Evolutionary conservation across 2,329 filamentous ascomycete species (phyloP), one percentile per base, ranked within the genome.

Genomic region (Fusarium xylarioides): DNA sequence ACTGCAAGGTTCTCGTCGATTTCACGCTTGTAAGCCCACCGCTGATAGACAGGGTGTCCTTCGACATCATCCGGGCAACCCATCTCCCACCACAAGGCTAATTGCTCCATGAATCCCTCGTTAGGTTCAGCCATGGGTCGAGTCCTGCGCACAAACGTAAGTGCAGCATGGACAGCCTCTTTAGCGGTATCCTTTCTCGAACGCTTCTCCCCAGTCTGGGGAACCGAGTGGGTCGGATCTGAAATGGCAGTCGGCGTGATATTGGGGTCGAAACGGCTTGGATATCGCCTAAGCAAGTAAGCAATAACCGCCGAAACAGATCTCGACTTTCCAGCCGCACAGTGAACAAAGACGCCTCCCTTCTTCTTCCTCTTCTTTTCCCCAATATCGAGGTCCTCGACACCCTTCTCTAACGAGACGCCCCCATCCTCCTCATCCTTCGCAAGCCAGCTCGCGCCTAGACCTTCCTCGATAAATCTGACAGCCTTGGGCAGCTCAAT

Each of bases 271-370:
- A 89, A 89, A 61, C 85, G 86, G 40, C 86, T 80, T 10, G 89
- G 88, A 74, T 90, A 86, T 75, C 88, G 89, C 82, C 89, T 91
- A 72, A 98, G 92, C 56, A 98, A 86, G 82, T 95, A 98, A 69
- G 96, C 95, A 65, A 97, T 88, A 61, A 94, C 88, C 74, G 93
- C 90, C 37, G 94, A 92, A 74, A 95, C 93, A 53, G 95, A 98
- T 66, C 96, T 93, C 38, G 95, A 98, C 83, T 97, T 97, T 59
- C 96, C 96, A 91, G 97, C 97, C 28, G 95, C 95, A 87, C 96
- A 97, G 83, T 88, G 86, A 15, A 91, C 88, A 63, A 87, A 87
- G 34, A 91, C 87, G 19, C 83, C 87, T 34, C 84, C 83, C 67
- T 55, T 59, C 46, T 66, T 68, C 66, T 71, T 50, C 37, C 70